Evolutionary conservation across 345 rosid genomes (phyloP).

Genomic region (Eucalyptus cloeziana): DNA sequence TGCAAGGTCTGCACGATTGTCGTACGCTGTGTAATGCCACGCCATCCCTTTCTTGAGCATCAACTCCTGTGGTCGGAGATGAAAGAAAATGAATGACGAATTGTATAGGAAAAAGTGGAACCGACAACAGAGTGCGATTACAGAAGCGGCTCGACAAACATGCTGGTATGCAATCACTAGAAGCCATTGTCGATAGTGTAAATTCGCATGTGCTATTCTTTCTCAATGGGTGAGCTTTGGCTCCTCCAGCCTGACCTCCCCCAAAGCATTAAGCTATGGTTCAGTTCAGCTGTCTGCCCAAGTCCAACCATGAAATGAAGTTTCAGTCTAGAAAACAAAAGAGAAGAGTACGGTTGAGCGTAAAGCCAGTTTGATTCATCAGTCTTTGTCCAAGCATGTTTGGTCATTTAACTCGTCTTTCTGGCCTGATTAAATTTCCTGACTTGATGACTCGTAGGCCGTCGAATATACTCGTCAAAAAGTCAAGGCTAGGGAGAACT

Average conservation of each 20-base stretch:
- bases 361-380: neutral
- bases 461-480: neutral
- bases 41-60: constrained; percentile 82
- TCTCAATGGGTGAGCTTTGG: neutral
- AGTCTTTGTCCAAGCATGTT: neutral
- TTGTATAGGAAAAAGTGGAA: neutral
- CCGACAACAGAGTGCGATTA: neutral
- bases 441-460: neutral
- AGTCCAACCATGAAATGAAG: neutral
- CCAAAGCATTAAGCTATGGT: neutral
- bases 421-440: neutral
- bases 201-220: neutral
- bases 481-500: neutral
- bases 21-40: constrained; percentile 71
- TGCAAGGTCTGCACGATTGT: constrained; percentile 41
- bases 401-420: neutral
- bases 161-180: neutral
- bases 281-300: neutral
- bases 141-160: neutral
- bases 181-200: neutral
- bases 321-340: neutral
- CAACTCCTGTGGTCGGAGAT: constrained; percentile 25
- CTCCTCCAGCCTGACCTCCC: neutral
- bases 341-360: neutral
- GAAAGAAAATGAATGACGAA: neutral